Conservation (phyloP, 2,329 filamentous ascomycete genomes). For the Achaetomium macrosporum region DNA sequence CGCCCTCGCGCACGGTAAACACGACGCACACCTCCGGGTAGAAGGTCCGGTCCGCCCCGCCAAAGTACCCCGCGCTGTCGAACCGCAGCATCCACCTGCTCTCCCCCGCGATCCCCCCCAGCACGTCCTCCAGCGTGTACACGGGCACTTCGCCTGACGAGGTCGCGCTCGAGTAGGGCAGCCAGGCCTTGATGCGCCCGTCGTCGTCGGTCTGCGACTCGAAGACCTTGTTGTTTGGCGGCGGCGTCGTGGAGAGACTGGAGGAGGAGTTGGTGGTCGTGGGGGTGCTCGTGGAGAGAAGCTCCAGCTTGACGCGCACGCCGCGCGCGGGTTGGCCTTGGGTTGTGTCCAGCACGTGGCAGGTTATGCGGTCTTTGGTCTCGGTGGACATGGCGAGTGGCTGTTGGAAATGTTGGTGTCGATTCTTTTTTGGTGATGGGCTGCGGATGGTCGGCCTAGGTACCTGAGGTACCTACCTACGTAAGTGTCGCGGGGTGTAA, state of each 20-base stretch:
- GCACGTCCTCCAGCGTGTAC: constrained; percentile 53
- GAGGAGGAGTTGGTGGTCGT: constrained; percentile 26
- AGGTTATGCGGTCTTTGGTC: constrained; percentile 66
- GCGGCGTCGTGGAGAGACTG: background rate
- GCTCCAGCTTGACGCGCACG: constrained; percentile 61
- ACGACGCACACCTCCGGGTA: constrained; percentile 54
- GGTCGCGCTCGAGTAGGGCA: constrained; percentile 47
- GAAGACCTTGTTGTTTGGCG: constrained; percentile 46
- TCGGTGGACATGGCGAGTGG: constrained; percentile 30
- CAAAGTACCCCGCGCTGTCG: constrained; percentile 67
- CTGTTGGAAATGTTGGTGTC: background rate
- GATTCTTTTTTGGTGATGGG: background rate
- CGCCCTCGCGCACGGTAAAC: constrained; percentile 48
- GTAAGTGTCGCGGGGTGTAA: constrained; percentile 1
- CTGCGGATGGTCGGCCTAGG: constrained; percentile 1
- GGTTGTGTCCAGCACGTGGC: constrained; percentile 81
- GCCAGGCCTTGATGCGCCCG: constrained; percentile 67
- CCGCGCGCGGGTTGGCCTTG: constrained; percentile 61
- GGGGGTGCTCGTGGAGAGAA: constrained; percentile 27
- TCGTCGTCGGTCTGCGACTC: constrained; percentile 67
- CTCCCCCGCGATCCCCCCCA: constrained; percentile 37
- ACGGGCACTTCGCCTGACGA: constrained; percentile 52
- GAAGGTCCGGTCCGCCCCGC: constrained; percentile 51
- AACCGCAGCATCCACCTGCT: constrained; percentile 66
- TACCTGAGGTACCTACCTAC: too few species aligned